Evolutionary conservation across 2,329 filamentous ascomycete species (phyloP).

Genomic region (Fusarium sterilihyphosum): DNA sequence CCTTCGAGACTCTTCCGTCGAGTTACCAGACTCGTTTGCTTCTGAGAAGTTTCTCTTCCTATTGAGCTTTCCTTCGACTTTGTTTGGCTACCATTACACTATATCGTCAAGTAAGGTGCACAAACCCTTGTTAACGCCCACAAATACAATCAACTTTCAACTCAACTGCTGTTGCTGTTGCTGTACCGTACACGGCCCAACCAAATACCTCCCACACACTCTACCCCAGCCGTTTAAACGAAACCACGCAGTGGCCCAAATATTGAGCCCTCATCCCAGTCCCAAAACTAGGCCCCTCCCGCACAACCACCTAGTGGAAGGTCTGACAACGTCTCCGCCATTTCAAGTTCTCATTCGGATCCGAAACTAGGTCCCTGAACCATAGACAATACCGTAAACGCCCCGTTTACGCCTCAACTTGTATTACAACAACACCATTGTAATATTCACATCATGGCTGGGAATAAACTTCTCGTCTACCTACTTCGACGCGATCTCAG

Average conservation of each 20-base stretch:
- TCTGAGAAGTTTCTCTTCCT: neutral
- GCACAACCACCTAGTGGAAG: constrained; percentile 5
- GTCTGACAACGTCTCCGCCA: constrained; percentile 12
- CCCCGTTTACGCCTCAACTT: neutral
- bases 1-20: neutral
- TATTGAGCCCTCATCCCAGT: constrained; percentile 6
- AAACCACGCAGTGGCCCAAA: neutral
- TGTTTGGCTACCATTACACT: neutral
- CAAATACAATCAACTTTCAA: neutral
- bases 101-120: constrained; percentile 1
- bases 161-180: neutral
- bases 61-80: neutral
- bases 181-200: constrained; percentile 8
- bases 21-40: constrained; percentile 18
- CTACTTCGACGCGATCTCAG: constrained; percentile 78
- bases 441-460: constrained; percentile 43
- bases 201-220: neutral
- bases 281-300: constrained; percentile 3
- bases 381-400: neutral
- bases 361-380: neutral
- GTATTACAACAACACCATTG: neutral
- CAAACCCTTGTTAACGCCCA: constrained; percentile 12
- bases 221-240: neutral
- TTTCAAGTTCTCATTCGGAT: neutral
- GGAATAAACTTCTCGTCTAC: constrained; percentile 71